A percentile compares a stretch with the other conserved stretches of the same genome.
Evolutionary conservation across 108 stramenopile genomes (phyloP).

Genomic region (Fragilariopsis cylindrus): DNA sequence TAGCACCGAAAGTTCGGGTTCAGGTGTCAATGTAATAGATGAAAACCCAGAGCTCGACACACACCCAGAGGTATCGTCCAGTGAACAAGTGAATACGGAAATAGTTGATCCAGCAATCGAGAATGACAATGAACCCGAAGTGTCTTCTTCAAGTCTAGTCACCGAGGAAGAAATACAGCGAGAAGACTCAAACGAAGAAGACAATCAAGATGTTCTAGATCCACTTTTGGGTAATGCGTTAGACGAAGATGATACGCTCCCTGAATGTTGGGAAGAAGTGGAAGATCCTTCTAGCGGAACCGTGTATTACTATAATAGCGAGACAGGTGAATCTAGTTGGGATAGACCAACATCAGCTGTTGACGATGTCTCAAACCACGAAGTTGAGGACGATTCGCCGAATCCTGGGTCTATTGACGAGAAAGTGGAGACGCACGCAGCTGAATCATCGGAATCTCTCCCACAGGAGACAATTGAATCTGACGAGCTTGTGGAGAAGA

Average conservation of each 20-base stretch:
- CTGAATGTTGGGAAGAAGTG: constrained; percentile 65
- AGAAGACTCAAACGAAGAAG: too few species aligned
- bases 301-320: constrained; percentile 58
- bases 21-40: too few species aligned
- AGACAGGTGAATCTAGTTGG: constrained; percentile 52
- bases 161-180: too few species aligned
- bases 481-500: neutral
- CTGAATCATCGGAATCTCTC: neutral
- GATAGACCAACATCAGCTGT: constrained; percentile 34
- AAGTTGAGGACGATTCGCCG: constrained; percentile 23
- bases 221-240: too few species aligned
- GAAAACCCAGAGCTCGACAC: too few species aligned
- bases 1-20: neutral
- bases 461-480: neutral
- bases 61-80: too few species aligned
- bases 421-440: constrained; percentile 29
- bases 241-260: constrained; percentile 28
- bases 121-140: neutral
- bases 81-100: neutral
- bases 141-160: neutral
- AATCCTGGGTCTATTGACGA: constrained; percentile 34
- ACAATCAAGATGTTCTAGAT: too few species aligned
- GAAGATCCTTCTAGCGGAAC: constrained; percentile 49
- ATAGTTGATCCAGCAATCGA: neutral
- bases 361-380: neutral